Percentiles rank a stretch among this genome's conserved stretches.
These are phyloP conservation scores for Auxenochlorella pyrenoidosa DNA, from an alignment of 139 green algal species.

Conservation along the genomic window DNA sequence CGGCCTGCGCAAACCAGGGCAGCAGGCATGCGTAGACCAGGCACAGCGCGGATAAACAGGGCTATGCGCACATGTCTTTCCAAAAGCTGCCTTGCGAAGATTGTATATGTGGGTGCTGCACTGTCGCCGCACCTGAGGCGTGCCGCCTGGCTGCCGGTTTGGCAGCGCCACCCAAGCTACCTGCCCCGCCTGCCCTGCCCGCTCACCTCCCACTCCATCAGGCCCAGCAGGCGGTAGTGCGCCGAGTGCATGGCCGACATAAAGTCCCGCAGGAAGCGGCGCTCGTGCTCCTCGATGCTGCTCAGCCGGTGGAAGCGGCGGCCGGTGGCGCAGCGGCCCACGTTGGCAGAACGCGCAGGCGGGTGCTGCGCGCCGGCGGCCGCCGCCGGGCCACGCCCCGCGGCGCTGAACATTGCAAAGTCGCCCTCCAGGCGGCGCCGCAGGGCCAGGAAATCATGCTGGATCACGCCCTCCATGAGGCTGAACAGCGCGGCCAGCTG, in stretches of 20 bases:
- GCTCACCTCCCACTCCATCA: conserved; percentile 2
- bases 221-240: conserved; percentile 17
- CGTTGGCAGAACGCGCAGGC: too few species aligned
- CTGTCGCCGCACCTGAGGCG: too few species aligned
- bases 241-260: background rate
- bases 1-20: background rate
- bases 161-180: too few species aligned
- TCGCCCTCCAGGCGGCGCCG: conserved; percentile 9
- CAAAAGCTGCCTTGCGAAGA: too few species aligned
- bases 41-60: too few species aligned
- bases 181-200: background rate
- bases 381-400: background rate
- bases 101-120: too few species aligned
- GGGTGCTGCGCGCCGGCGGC: background rate
- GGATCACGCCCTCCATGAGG: background rate
- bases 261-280: conserved; percentile 25
- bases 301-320: background rate
- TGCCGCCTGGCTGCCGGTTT: too few species aligned
- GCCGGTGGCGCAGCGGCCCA: background rate
- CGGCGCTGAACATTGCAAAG: background rate
- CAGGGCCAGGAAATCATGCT: background rate
- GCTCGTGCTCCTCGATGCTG: conserved; percentile 4
- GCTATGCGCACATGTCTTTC: too few species aligned
- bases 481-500: conserved; percentile 4
- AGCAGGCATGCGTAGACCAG: background rate